Base-by-base conservation (phyloP, 2,329 filamentous ascomycete genomes). In the Colletotrichum abscissum region DNA sequence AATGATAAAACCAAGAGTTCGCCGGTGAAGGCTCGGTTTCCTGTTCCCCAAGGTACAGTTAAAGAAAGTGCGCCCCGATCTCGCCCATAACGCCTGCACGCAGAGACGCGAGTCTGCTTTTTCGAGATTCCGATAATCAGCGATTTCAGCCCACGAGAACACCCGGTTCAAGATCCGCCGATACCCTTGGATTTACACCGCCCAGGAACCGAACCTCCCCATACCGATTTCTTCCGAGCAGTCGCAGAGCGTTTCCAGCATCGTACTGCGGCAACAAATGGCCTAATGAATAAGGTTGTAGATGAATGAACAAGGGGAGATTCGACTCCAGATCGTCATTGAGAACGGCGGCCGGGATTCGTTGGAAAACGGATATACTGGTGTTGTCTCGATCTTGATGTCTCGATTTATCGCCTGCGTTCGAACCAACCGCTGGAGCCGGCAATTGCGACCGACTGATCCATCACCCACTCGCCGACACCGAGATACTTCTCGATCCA, bases 391-490 rank as follows among this genome's bases (percentile, higher is more conserved):
- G 46, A 26, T n/a, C 33, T 57, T 28, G 46, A 26, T n/a, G 16
- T 42, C 16, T 38, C 46, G 14, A 33, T 68, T 64, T 87, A 97
- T 86, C 95, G 91, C 83, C 91, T 95, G 80, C 97, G 91, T 86
- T 98, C 95, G 82, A 99, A 99, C 85, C 92, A 99, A 73, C 92
- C 90, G 81, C 94, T 97, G 62, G 93, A 92, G 55, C 95, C 93
- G 81, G 98, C 94, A 70, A 98, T 90, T 54, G 95, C 95, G 38
- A 98, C 95, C 35, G 95, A 97, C 86, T 97, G 94, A 84, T 99
- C 97, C 95, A 99, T 97, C 76, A 98, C 94, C 91, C 95, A 98
- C 87, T 99, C 97, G 78, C 97, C 97, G 22, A 98, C 92, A 75
- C 95, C 95, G 56, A 98, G 91, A 83, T 98, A 98, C 82, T 93